A percentile compares a stretch with the other conserved stretches of the same genome.
Conservation (phyloP, 2,329 filamentous ascomycete genomes). For the Botrytis aclada region DNA sequence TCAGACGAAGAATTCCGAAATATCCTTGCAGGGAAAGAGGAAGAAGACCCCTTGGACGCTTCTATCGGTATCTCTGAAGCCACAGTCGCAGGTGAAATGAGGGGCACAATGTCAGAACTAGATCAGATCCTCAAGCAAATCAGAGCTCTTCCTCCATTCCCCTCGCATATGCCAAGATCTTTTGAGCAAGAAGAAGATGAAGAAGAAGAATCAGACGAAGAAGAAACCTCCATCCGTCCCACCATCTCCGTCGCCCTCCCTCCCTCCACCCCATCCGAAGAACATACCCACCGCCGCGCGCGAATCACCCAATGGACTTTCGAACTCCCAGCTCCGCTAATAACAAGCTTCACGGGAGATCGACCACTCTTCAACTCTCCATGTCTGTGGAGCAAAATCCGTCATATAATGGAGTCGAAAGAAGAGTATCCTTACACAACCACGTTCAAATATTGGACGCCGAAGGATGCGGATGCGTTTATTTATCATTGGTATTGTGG, state of each 20-base stretch:
- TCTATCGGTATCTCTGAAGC: neutral
- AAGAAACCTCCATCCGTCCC: neutral
- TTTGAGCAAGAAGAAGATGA: too few species aligned
- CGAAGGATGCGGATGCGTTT: neutral
- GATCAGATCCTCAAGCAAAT: neutral
- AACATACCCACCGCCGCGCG: too few species aligned
- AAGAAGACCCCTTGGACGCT: neutral
- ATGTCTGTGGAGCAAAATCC: too few species aligned
- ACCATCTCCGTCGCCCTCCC: too few species aligned
- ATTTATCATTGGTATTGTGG: accelerated
- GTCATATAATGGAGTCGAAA: too few species aligned
- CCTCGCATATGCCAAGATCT: too few species aligned
- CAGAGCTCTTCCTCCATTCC: neutral
- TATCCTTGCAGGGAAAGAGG: neutral
- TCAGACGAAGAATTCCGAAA: neutral
- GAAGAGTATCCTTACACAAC: too few species aligned
- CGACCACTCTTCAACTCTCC: accelerated
- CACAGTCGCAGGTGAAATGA: neutral
- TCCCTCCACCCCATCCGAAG: neutral
- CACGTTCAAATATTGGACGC: too few species aligned
- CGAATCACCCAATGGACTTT: too few species aligned
- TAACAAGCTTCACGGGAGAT: accelerated
- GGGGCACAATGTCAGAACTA: neutral
- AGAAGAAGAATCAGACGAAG: neutral
- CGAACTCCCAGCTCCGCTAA: neutral